Evolutionary conservation across 2,329 filamentous ascomycete genomes (phyloP), one percentile per base, ranked within the genome.

Genomic region (Cryphonectria japonica): DNA sequence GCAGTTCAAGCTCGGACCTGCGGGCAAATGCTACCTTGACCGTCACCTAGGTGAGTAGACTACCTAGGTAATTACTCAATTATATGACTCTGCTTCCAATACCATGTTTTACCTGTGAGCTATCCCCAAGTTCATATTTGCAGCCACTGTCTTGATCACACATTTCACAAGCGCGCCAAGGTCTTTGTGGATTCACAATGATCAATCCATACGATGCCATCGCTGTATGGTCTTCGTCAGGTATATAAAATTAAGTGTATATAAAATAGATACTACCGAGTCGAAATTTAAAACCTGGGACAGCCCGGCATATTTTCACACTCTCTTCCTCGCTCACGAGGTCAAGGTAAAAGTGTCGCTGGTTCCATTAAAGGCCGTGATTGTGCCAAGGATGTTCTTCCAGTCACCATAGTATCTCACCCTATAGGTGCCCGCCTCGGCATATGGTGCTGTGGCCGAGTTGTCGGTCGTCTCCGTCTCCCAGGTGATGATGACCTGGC

Each of bases 371-470:
- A 97, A 97, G 9, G 85, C 81, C 19, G 84, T 88, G 59, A 96
- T 88, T 14, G 78, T 81, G 0, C 91, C 93, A 19, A 83, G 83
- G 71, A 89, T 78, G 26, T 85, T 83, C 85, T 94, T 97, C 26
- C 88, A 85, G 81, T 97, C 93, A 0, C 95, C 95, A 81, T 90
- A 94, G 78, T 97, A 97, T 79, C 85, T 87, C 60, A 97, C 81
- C 50, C 94, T 84, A 80, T 97, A 97, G 73, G 85, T 87, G 0
- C 93, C 94, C 13, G 78, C 80, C 75, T 82, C 82, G 57, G 83
- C 84, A 74, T 84, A 85, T 67, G 46, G 62, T 64, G 92, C 90
- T 75, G 93, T 92, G 79, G 94, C 91, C 94, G 95, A 98, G 65
- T 85, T 85, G 62, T 97, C 84, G 0, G 83, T 88, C 0, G 46